Base-by-base conservation (phyloP, 805 yeast species). In the Saturnispora gosingensis region DNA sequence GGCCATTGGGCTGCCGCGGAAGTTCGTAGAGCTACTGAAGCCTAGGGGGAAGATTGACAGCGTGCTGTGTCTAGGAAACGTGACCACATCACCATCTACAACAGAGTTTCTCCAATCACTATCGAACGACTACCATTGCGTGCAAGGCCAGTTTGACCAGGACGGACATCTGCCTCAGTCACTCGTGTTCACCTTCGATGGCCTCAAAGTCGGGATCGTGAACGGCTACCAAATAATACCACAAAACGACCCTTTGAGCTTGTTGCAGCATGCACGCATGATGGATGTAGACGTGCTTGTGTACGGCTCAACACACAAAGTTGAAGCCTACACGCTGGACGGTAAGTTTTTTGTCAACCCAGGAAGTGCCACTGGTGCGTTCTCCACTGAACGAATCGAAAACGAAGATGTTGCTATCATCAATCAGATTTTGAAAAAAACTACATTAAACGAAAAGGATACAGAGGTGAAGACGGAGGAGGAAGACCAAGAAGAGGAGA, bases 301-400 rank as follows among this genome's bases (percentile, higher is more conserved):
- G 13, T 88, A 93, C 85, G 97, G 98, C 13, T 96, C 96, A 0
- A 85, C 96, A 2, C 96, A 88, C 64, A 80, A 81, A 57, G 95
- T 88, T 4, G 98, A 91, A 63, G 97, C 97, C 0, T 91, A 89
- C 62, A 86, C 93, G 9, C 70, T 90, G 53, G 98, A 89, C 57
- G 95, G 95, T 22, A 88, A 87, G 67, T 88, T 90, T 65, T 93
- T 93, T 62, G 77, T 93, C n/a, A 91, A 88, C 65, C 98, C 99
- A 0, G 99, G 99, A 0, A 85, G 95, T 63, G 95, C 95, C 42
- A 90, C 97, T 0, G 99, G 99, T 25, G 97, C 97, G 0, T 80
- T 77, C 57, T 76, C 77, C 43, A 76, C 85, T 32, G 83, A 82
- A 60, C 80, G 82, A 69, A 82, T 82, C 53, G 74, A 72, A 6